Percentiles rank a stretch among this genome's conserved stretches.
Evolutionary conservation across 768 basidiomycete species (phyloP).

Genomic region (Trametes sanguinea): DNA sequence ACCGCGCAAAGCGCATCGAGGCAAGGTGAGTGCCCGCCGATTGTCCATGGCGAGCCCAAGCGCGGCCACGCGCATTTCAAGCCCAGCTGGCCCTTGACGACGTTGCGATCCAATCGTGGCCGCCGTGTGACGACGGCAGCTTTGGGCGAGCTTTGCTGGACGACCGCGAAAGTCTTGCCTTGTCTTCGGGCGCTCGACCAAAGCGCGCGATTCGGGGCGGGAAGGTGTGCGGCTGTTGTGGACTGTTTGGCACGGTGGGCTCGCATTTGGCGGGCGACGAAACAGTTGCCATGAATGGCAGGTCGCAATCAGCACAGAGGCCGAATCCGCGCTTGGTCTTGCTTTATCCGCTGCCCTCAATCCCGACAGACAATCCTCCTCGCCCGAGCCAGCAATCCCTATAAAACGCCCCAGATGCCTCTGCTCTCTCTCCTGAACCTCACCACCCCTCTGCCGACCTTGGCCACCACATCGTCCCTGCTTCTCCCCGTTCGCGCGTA

Average conservation of each 20-base stretch:
- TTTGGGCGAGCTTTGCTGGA: neutral
- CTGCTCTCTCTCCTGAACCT: neutral
- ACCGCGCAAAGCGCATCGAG: neutral
- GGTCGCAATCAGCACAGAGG: conserved; percentile 17
- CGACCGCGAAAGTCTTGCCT: conserved; percentile 6
- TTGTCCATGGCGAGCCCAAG: neutral
- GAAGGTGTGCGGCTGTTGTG: conserved; percentile 18
- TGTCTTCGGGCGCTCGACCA: conserved; percentile 6
- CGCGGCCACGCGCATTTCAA: neutral
- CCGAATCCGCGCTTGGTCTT: conserved; percentile 2
- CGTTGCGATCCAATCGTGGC: neutral
- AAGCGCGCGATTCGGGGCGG: neutral
- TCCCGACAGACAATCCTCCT: conserved; percentile 10
- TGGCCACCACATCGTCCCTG: neutral
- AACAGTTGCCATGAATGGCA: conserved; percentile 22
- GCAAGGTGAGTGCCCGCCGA: neutral
- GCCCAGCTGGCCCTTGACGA: neutral
- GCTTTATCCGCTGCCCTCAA: conserved; percentile 8
- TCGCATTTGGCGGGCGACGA: conserved; percentile 16
- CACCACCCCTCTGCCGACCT: neutral
- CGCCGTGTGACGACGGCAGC: conserved; percentile 4
- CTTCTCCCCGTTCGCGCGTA: neutral
- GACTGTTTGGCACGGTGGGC: conserved; percentile 18
- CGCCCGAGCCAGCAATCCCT: neutral
- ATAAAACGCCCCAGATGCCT: conserved; percentile 8